Base-by-base conservation (phyloP, 1,139 yeast genomes). In the Sugiyamaella xylanicola region DNA sequence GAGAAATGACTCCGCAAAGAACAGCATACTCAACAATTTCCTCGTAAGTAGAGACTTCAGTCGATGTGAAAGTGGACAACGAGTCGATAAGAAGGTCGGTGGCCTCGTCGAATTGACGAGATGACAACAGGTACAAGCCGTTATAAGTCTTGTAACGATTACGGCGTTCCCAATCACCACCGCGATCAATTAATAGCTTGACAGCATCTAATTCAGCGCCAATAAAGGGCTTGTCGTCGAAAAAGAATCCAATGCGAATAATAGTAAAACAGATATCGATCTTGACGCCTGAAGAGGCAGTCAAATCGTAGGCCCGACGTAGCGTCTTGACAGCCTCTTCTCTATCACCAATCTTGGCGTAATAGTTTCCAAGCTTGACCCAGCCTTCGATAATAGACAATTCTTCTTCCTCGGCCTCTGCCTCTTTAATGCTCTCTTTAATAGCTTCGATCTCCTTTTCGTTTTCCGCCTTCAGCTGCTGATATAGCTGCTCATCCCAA, bases 91-190 rank as follows among this genome's bases (percentile, higher is more conserved):
- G 80, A 62, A 92, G 76, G 58, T 83, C 82, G 2, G 97, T 84
- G 0, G 95, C 97, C 64, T 89, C 95, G 32, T 76, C 76, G 67
- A 95, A 95, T 67, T 90, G 85, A 67, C 99, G 83, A 25, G 93
- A 85, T 15, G 96, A 87, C 79, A 93, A 75, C 51, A 83, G 77
- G 71, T 89, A 89, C 54, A 93, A 80, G 20, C 99, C 99, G 60
- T 82, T 75, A 74, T 93, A 95, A 5, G 98, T 90, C 75, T 95
- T 93, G 77, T 83, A 90, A 65, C 97, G 79, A 75, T 95, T 93
- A 68, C 97, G 84, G 72, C 99, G 88, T 74, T 95, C 99, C 99
- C 99, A 93, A 71, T 93, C 99, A 58, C 99, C 99, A 53, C 99
- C 99, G 67, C 90, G 87, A 66, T 93, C 99, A 67, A 93, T 90